Evolutionary conservation across 306 rosid genomes (phyloP).

Genomic region (Echinosophora koreensis): DNA sequence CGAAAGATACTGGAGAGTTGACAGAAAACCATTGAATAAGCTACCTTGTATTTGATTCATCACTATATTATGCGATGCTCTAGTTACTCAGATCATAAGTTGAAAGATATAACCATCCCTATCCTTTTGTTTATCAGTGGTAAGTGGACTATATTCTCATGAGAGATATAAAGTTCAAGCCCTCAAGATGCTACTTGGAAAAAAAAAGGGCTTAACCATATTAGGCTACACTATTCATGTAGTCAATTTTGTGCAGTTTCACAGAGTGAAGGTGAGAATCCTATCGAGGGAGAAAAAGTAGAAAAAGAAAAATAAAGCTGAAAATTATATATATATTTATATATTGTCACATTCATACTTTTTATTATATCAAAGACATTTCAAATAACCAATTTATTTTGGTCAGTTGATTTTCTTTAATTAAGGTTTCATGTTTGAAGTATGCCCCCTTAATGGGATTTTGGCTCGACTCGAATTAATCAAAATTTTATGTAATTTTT

Average conservation of each 20-base stretch:
- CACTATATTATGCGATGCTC: neutral
- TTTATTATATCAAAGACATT: no score
- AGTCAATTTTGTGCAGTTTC: conserved; percentile 2
- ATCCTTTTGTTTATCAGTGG: neutral
- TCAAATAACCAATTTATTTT: no score
- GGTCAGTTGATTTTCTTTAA: no score
- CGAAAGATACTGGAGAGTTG: neutral
- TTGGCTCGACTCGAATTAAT: no score
- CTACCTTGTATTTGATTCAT: conserved; percentile 1
- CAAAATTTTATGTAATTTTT: no score
- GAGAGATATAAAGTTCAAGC: neutral
- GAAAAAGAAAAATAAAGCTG: no score
- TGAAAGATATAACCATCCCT: neutral
- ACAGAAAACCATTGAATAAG: neutral
- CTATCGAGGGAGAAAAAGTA: neutral
- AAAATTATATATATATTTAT: no score
- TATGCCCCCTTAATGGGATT: no score
- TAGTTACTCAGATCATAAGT: neutral
- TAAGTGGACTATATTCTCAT: no score
- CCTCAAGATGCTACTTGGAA: neutral
- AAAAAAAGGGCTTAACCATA: no score
- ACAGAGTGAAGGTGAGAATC: conserved; percentile 25
- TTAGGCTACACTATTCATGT: neutral
- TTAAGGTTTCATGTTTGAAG: no score
- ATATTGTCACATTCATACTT: no score